Evolutionary conservation across 1,284 basidiomycete species (phyloP), one percentile per base, ranked within the genome.

Genomic region (Apiotrichum sp.): DNA sequence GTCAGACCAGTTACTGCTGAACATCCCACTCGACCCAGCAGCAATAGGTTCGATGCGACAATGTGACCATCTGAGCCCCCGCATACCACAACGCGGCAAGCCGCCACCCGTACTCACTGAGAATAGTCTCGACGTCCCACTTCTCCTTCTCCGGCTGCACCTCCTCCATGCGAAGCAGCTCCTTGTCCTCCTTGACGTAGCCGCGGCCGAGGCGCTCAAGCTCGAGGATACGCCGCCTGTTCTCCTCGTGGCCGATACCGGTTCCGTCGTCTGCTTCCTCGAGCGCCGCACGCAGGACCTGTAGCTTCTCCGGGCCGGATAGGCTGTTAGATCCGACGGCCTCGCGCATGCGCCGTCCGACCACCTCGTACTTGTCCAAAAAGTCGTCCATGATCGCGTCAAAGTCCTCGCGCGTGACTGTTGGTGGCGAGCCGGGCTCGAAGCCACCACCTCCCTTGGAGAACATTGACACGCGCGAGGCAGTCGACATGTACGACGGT

Each of bases 101-200:
- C 36, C 36, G 8, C 40, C n/a, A 31, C 41, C 6, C 45, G 52
- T n/a, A 80, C 87, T 73, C 71, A 93, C 93, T 86, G 1, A 97
- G 79, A 51, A 98, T 88, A 0, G 89, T 93, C 76, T 97, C 91
- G 57, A 89, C 93, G 71, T 98, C 93, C 93, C 93, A 97, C 59
- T 85, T 80, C 64, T 86, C 84, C 64, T 85, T 84, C 52, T 85
- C 83, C 79, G 80, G 70, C 82, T 79, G 43, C 81, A 59, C 62
- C 54, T 62, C 59, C 46, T 65, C 56, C 34, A 57, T 62, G 38
- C 63, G 66, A 31, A 67, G 56, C 48, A 61, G 59, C 29, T 64
- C 67, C 48, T 69, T 70, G 40, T 66, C 73, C 62, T 80, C 82
- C 68, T 84, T 80, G 44, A 75, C 71, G 70, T 58, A 55, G 9